Evolutionary conservation across 176 grass and related monocot genomes (phyloP).

Genomic region (Avena sativa): DNA sequence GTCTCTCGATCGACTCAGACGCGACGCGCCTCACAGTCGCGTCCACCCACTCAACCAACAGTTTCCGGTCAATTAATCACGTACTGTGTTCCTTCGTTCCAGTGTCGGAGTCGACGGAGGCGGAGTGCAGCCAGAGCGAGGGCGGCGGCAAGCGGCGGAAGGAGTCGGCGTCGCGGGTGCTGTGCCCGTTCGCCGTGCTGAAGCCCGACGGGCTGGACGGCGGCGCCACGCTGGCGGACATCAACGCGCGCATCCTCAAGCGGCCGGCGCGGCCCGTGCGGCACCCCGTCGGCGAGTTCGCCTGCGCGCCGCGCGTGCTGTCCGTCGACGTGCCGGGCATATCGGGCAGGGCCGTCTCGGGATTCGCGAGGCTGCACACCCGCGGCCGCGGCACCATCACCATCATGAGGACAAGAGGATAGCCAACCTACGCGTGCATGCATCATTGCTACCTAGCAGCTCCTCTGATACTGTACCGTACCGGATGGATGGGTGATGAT

Average conservation of each 20-base stretch:
- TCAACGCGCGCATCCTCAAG: conserved; percentile 83
- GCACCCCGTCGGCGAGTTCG: conserved; percentile 94
- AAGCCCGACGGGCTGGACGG: conserved; percentile 89
- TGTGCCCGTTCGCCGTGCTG: conserved; percentile 86
- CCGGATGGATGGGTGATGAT: neutral
- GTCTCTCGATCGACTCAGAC: neutral
- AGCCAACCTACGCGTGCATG: neutral
- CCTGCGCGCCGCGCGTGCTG: conserved; percentile 61
- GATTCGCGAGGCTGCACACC: conserved; percentile 82
- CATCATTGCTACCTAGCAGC: neutral
- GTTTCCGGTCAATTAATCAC: neutral
- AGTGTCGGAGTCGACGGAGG: conserved; percentile 4
- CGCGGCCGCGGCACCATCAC: conserved; percentile 85
- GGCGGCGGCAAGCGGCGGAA: conserved; percentile 39
- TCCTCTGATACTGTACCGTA: neutral
- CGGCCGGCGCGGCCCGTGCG: conserved; percentile 77
- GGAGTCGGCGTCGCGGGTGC: conserved; percentile 2
- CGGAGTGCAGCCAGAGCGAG: conserved; percentile 43
- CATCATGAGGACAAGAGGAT: conserved; percentile 90
- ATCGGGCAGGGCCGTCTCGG: conserved; percentile 81
- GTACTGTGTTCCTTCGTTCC: neutral
- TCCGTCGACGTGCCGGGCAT: conserved; percentile 66
- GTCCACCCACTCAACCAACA: neutral
- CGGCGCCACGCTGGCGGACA: conserved; percentile 86
- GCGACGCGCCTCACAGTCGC: neutral